Conservation (phyloP, 2,329 filamentous ascomycete species). For the Hypoxylon sp. region DNA sequence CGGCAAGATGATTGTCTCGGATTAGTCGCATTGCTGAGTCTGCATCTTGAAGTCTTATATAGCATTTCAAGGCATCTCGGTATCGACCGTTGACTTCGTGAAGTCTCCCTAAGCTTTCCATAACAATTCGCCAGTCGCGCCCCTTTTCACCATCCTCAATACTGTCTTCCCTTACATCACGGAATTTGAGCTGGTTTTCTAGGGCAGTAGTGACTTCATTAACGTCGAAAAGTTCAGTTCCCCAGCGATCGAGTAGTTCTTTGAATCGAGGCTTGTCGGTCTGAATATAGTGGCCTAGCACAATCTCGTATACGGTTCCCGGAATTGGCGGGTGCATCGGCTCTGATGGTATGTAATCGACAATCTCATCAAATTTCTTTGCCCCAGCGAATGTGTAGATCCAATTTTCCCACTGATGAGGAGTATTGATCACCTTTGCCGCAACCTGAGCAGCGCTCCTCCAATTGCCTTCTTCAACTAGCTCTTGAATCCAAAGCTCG, state of each 20-base stretch:
- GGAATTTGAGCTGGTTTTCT: conserved; percentile 84
- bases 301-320: conserved; percentile 86
- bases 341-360: conserved; percentile 82
- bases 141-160: conserved; percentile 80
- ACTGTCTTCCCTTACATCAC: conserved; percentile 81
- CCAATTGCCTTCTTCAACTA: conserved; percentile 84
- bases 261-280: conserved; percentile 81
- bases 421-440: conserved; percentile 83
- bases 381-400: conserved; percentile 91
- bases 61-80: conserved; percentile 87
- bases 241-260: conserved; percentile 86
- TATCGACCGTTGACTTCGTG: conserved; percentile 86
- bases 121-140: conserved; percentile 90
- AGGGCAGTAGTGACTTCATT: conserved; percentile 82
- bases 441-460: conserved; percentile 82
- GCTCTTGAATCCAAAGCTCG: conserved; percentile 91
- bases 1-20: conserved; percentile 88
- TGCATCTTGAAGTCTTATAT: conserved; percentile 91
- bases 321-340: conserved; percentile 85
- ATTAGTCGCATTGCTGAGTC: conserved; percentile 91
- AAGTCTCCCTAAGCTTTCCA: conserved; percentile 86
- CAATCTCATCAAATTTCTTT: conserved; percentile 90
- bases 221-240: conserved; percentile 86
- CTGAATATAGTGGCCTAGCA: conserved; percentile 90
- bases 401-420: conserved; percentile 94